Conservation (phyloP, 2,329 filamentous ascomycete species). For the Plenodomus biglobosus region DNA sequence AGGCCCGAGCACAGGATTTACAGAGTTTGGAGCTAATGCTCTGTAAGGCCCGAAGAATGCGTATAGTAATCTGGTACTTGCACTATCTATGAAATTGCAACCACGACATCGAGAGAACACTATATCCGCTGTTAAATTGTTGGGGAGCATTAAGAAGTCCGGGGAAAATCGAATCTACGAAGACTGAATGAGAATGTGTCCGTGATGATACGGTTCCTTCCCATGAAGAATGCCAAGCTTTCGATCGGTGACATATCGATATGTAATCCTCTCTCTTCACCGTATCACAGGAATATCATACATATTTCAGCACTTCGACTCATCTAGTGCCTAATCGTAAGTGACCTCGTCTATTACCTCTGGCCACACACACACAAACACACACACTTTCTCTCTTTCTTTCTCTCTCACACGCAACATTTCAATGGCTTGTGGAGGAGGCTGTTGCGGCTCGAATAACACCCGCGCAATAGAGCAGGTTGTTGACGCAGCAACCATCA, state of each 20-base stretch:
- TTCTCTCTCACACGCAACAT: no score
- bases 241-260: slow-evolving; percentile 17
- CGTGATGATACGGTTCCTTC: not conserved
- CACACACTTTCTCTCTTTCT: no score
- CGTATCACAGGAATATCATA: not conserved
- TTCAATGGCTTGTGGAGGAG: slow-evolving; percentile 21
- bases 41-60: no score
- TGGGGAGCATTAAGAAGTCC: no score
- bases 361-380: not conserved
- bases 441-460: slow-evolving; percentile 12
- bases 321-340: not conserved
- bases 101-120: no score
- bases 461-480: not conserved
- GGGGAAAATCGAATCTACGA: no score
- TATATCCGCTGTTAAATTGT: no score
- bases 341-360: not conserved
- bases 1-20: no score
- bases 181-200: no score
- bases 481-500: not conserved
- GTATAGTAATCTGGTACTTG: no score
- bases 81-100: no score
- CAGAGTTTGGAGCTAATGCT: no score
- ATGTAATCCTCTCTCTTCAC: slow-evolving; percentile 1
- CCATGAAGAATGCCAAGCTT: not conserved
- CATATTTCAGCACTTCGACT: not conserved